Evolutionary conservation across 1,284 basidiomycete species (phyloP), one percentile per base, ranked within the genome.

Genomic region (Ustilago xerochloae): DNA sequence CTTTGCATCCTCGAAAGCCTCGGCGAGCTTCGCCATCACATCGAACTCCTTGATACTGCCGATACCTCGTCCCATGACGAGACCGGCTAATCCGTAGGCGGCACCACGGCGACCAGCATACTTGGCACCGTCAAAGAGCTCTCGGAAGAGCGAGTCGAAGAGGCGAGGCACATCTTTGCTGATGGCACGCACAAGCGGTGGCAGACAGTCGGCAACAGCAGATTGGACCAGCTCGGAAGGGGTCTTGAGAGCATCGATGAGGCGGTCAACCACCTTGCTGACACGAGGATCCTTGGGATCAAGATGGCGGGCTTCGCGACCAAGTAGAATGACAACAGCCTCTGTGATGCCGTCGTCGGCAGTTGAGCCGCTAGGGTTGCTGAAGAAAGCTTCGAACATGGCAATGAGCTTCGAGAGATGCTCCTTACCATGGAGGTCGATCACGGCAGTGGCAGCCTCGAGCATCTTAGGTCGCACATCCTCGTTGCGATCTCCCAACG

Each of bases 201-300:
- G 91, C 9, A 99, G 87, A 86, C 86, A 86, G 62, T 98, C 97
- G 0, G 95, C 93, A 0, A 99, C 94, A 0, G 97, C 96, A 54
- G 93, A 91, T 84, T 99, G 96, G 0, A 99, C 97, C 77, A 96
- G 91, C 84, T 99, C 97, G 0, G 94, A 91, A 0, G 97, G 97
- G 0, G 95, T 99, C 85, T 92, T 92, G 70, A 99, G 88, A 0
- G 96, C 93, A 24, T 93, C 92, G 6, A 97, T 89, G 20, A 99
- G 87, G n/a, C 94, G 88, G 69, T 94, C 91, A 9, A 98, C 91
- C 66, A 98, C 93, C 43, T 77, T 70, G 51, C 72, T 73, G 56
- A 84, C 72, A 12, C 81, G 77, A 51, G 60, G 64, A 45, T 83
- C 81, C 1, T 88, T 88, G 6, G 90, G 85, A 41, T 92, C 90